These are phyloP conservation scores for Acacia melanoxylon DNA, from an alignment of 306 rosid genomes.

Conservation along the genomic window DNA sequence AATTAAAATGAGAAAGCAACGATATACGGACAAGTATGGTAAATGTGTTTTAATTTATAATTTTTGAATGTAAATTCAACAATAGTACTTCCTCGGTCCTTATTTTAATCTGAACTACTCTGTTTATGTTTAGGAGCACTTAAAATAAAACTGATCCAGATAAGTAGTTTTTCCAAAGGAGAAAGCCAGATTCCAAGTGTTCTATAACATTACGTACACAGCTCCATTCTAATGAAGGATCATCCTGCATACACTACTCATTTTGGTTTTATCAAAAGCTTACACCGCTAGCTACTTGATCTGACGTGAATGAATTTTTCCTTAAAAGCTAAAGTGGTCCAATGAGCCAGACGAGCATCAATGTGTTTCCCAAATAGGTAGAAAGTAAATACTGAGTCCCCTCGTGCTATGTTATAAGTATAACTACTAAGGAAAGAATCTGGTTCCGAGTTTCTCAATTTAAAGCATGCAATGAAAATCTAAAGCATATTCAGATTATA, in stretches of 20 bases:
- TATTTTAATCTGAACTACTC: no score
- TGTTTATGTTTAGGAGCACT: no score
- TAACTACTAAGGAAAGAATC: slow-evolving; percentile 13
- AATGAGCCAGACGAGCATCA: background rate
- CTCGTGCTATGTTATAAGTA: background rate
- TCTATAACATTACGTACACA: background rate
- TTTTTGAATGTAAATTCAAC: no score
- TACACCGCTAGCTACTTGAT: background rate
- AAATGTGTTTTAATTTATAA: no score
- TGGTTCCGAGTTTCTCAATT: slow-evolving; percentile 20
- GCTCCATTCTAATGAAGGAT: background rate
- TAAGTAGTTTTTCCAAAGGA: no score
- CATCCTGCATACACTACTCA: background rate
- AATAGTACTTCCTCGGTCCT: no score
- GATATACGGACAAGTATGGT: no score
- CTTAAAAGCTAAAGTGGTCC: background rate
- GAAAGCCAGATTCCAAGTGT: background rate
- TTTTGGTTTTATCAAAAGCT: background rate
- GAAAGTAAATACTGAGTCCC: background rate
- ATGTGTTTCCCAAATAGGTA: slow-evolving; percentile 11
- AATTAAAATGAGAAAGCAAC: no score
- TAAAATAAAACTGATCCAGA: no score
- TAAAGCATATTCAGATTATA: no score
- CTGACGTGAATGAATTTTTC: background rate
- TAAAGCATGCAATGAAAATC: no score